Evolutionary conservation across 176 grass and related monocot genomes (phyloP).

Genomic region (Microstegium vimineum): DNA sequence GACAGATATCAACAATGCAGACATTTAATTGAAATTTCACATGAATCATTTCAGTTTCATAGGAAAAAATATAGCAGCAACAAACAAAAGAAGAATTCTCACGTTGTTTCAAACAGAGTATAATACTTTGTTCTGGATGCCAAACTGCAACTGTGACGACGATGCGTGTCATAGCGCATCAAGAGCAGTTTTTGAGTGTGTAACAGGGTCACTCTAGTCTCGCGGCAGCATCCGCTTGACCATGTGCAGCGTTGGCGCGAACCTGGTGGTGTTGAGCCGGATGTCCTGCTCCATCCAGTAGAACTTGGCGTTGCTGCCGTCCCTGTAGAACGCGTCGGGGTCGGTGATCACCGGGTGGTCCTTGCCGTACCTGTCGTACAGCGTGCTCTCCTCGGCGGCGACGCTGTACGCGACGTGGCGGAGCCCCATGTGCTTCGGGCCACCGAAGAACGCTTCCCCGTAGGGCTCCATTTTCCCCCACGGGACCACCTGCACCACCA

Average conservation of each 20-base stretch:
- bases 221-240: not conserved
- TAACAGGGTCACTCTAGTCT: not conserved
- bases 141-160: not conserved
- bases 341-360: conserved; percentile 19
- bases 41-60: not conserved
- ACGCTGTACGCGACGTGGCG: conserved; percentile 22
- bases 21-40: not conserved
- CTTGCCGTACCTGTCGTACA: conserved; percentile 22
- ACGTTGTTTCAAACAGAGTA: not conserved
- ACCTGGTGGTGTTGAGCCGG: conserved; percentile 24
- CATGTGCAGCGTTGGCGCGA: not conserved
- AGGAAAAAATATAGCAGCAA: too few relatives aligned
- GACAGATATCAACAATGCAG: too few relatives aligned
- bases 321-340: conserved; percentile 4
- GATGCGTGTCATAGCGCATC: not conserved
- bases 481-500: conserved; percentile 12
- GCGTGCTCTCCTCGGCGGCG: conserved; percentile 37
- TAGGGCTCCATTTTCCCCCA: conserved; percentile 31
- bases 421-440: conserved; percentile 20
- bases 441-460: conserved; percentile 20
- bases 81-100: too few relatives aligned
- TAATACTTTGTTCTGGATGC: not conserved
- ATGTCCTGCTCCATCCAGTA: conserved; percentile 34
- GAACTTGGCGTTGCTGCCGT: conserved; percentile 2
- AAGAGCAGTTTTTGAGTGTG: not conserved